A percentile compares a stretch with the other conserved stretches of the same genome.
These are phyloP conservation scores for Eucalyptus dawsonii DNA, from an alignment of 345 rosid genomes.

Conservation along the genomic window DNA sequence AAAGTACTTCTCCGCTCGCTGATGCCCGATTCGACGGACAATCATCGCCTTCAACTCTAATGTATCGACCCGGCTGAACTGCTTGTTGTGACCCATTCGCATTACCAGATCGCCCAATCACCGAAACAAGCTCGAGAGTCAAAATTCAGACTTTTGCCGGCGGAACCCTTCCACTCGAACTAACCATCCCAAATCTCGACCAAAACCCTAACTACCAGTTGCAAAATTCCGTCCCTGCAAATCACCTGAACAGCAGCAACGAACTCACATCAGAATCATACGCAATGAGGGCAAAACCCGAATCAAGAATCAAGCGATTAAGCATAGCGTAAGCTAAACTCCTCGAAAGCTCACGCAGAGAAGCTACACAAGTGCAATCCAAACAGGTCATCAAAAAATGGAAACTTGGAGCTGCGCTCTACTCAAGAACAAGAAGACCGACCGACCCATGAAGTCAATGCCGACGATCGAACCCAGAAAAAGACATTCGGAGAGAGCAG, in stretches of 20 bases:
- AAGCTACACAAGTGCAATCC: background rate
- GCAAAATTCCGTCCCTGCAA: background rate
- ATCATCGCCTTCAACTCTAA: slow-evolving; percentile 36
- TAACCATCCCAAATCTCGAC: background rate
- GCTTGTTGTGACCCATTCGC: slow-evolving; percentile 20
- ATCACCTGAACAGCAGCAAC: background rate
- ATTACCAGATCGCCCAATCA: slow-evolving; percentile 1
- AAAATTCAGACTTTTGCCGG: background rate
- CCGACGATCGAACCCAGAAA: background rate
- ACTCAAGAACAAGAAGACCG: background rate
- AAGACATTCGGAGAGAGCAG: background rate
- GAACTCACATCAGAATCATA: background rate
- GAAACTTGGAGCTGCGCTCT: background rate
- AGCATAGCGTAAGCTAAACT: background rate
- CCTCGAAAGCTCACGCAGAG: background rate
- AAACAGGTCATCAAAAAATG: background rate
- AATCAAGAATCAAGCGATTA: background rate
- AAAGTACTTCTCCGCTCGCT: slow-evolving; percentile 71
- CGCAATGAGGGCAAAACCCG: background rate
- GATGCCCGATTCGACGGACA: slow-evolving; percentile 49
- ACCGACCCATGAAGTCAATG: background rate
- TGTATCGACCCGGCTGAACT: slow-evolving; percentile 20
- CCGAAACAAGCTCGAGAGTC: background rate
- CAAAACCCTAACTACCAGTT: background rate
- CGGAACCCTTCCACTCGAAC: background rate